Conservation (phyloP, 441 rosid species). For the Populus trichocarpa region DNA sequence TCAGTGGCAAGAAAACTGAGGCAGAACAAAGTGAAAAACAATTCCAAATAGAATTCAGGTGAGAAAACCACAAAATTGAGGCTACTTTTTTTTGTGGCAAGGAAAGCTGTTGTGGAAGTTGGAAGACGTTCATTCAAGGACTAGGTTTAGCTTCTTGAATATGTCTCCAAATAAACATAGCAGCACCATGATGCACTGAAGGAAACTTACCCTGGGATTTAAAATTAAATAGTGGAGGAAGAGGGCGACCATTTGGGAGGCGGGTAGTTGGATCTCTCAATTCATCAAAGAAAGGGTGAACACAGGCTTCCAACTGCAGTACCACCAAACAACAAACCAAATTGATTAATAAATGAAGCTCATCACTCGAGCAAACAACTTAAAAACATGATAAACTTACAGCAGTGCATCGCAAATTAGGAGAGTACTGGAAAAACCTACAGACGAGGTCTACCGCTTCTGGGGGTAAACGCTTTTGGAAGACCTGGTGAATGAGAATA, state of each 20-base stretch:
- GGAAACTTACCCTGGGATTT: conserved; percentile 61
- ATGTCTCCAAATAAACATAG: neutral
- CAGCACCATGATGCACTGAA: neutral
- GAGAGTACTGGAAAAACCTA: conserved; percentile 95
- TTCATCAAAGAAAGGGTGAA: conserved; percentile 94
- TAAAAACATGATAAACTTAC: conserved; percentile 43
- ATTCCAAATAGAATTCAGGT: neutral
- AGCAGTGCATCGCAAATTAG: conserved; percentile 97
- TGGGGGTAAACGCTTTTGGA: conserved; percentile 92
- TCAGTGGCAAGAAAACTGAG: neutral
- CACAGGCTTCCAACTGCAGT: conserved; percentile 81
- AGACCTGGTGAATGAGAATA: conserved; percentile 50
- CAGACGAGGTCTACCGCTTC: conserved; percentile 98
- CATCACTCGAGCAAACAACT: neutral
- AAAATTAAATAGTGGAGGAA: conserved; percentile 89
- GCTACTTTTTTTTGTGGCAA: neutral
- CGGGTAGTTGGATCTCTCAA: conserved; percentile 88
- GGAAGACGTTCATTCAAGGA: neutral
- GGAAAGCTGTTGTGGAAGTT: neutral
- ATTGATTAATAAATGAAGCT: conserved; percentile 1
- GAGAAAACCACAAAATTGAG: neutral
- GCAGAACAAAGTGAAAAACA: neutral
- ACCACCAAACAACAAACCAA: neutral
- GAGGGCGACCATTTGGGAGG: conserved; percentile 93
- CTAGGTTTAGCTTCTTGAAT: neutral